A percentile compares a stretch with the other conserved stretches of the same genome.
phyloP scores from a whole-genome alignment of 2,329 filamentous ascomycete species.

The Alternaria arbusti region DNA sequence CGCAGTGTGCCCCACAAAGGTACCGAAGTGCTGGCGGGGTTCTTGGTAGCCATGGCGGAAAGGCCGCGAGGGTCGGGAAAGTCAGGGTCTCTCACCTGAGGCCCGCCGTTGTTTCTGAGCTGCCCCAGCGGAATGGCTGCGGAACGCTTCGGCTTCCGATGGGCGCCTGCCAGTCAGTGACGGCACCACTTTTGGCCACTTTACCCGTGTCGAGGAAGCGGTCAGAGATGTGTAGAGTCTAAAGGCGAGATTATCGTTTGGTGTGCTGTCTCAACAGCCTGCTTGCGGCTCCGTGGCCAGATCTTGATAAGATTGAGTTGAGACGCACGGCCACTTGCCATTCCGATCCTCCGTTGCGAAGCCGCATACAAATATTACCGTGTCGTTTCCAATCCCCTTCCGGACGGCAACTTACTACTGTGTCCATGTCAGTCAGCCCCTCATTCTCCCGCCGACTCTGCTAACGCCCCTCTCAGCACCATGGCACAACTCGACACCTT shows the following conservation, averaged over 20 bases:
- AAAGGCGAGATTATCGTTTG: background rate
- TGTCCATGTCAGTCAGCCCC: constrained; percentile 27
- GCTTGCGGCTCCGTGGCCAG: background rate
- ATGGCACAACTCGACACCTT: constrained; percentile 98
- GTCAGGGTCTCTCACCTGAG: background rate
- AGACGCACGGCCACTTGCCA: constrained; percentile 5
- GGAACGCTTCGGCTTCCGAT: constrained; percentile 12
- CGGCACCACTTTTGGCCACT: constrained; percentile 32
- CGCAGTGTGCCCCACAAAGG: constrained; percentile 1
- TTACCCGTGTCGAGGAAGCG: background rate
- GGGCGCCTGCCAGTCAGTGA: constrained; percentile 23
- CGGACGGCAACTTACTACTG: constrained; percentile 27
- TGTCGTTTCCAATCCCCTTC: constrained; percentile 34
- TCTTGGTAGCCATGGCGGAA: constrained; percentile 4
- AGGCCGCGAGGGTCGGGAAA: constrained; percentile 1
- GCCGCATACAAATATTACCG: constrained; percentile 34
- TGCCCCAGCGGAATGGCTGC: constrained; percentile 10
- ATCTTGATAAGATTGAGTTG: background rate
- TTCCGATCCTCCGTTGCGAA: constrained; percentile 8
- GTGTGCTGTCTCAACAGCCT: background rate
- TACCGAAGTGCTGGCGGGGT: constrained; percentile 1
- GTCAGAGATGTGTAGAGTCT: background rate
- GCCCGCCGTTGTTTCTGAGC: background rate
- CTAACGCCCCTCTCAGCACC: constrained; percentile 40
- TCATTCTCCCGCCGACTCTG: constrained; percentile 14